phyloP scores from a whole-genome alignment of 2,329 filamentous ascomycete species.

The Macrophomina tecta region DNA sequence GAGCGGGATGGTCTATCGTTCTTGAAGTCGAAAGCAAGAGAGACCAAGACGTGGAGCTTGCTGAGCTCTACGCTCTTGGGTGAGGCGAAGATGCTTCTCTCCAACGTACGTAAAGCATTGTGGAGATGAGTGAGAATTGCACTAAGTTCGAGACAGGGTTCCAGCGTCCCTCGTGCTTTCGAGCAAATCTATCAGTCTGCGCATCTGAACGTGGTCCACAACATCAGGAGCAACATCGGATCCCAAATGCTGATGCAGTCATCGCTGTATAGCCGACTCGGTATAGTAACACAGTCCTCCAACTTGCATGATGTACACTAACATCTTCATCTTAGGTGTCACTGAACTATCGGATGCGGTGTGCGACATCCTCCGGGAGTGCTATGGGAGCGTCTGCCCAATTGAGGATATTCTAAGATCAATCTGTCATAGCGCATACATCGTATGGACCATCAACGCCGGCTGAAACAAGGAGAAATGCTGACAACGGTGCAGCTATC shows the following conservation, averaged over 20 bases:
- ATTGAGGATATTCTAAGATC: slow-evolving; percentile 82
- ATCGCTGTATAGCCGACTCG: slow-evolving; percentile 77
- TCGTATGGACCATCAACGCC: slow-evolving; percentile 48
- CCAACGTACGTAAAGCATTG: slow-evolving; percentile 66
- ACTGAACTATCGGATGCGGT: slow-evolving; percentile 64
- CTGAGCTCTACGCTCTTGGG: slow-evolving; percentile 83
- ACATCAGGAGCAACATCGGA: slow-evolving; percentile 74
- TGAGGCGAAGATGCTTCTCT: slow-evolving; percentile 80
- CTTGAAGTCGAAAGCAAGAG: slow-evolving; percentile 83
- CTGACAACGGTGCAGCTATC: slow-evolving; percentile 52
- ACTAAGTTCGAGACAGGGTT: slow-evolving; percentile 52
- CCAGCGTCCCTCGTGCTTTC: slow-evolving; percentile 65
- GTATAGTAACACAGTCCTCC: slow-evolving; percentile 46
- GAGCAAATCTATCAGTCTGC: slow-evolving; percentile 84
- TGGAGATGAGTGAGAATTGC: slow-evolving; percentile 4
- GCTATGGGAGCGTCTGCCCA: slow-evolving; percentile 67
- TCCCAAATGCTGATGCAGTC: slow-evolving; percentile 75
- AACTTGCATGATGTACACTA: slow-evolving; percentile 7
- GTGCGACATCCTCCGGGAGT: slow-evolving; percentile 77
- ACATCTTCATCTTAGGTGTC: slow-evolving; percentile 48
- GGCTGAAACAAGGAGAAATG: no score
- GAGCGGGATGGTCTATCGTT: slow-evolving; percentile 84
- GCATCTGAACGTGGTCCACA: slow-evolving; percentile 78
- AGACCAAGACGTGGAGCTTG: slow-evolving; percentile 83
- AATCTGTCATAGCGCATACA: slow-evolving; percentile 71